phyloP scores from a whole-genome alignment of 2,329 filamentous ascomycete species.

The Scytalidium sp. region DNA sequence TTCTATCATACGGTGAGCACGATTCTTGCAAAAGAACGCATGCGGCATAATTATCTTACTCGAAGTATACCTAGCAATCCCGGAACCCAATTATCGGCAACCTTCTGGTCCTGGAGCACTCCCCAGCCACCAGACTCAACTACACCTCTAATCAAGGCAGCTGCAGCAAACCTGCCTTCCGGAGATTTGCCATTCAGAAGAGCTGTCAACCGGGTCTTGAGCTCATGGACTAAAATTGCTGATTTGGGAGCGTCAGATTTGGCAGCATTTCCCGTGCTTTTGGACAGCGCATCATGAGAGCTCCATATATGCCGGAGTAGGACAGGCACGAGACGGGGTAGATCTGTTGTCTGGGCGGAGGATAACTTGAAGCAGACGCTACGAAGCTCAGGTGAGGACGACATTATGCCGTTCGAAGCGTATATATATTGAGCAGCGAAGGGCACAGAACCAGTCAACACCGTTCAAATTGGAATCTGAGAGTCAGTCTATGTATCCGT shows the following conservation, averaged over 20 bases:
- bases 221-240: constrained; percentile 72
- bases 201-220: constrained; percentile 74
- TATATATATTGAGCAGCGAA: background rate
- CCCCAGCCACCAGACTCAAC: constrained; percentile 86
- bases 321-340: constrained; percentile 69
- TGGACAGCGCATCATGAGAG: constrained; percentile 60
- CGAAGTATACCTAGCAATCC: constrained; percentile 72
- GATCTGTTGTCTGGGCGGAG: constrained; percentile 66
- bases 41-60: constrained; percentile 37
- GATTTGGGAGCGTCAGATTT: constrained; percentile 63
- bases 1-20: constrained; percentile 49
- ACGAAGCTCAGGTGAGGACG: constrained; percentile 53
- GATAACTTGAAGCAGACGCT: constrained; percentile 68
- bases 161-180: constrained; percentile 74
- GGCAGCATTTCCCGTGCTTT: constrained; percentile 54
- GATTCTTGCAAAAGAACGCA: background rate
- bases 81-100: constrained; percentile 71
- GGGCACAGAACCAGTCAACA: background rate
- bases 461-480: background rate
- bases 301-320: constrained; percentile 60
- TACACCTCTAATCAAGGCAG: constrained; percentile 74
- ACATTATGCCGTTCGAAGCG: constrained; percentile 17
- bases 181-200: constrained; percentile 73
- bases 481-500: background rate
- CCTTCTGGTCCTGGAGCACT: constrained; percentile 56